Evolutionary conservation across 257 asterid genomes (phyloP), one percentile per base, ranked within the genome.

Genomic region (Ballota nigra): DNA sequence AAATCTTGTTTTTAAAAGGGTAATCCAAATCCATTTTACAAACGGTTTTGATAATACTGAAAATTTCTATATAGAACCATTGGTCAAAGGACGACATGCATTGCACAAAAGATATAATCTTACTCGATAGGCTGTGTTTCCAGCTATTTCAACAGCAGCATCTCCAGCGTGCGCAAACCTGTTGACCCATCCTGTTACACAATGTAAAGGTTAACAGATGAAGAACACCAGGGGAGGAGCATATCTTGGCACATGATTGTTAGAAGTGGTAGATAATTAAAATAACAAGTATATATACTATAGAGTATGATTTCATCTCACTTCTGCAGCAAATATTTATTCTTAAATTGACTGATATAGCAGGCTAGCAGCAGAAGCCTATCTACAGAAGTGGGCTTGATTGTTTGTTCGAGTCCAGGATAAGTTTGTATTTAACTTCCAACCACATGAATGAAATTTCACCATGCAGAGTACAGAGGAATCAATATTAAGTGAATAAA

Each of bases 91-190:
- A 29, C 4, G 22, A 36, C 18, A 8, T 11, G 51, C 11, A 36
- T 34, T 63, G 13, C 33, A 55, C 47, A 38, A 47, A 38, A 63
- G 71, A 69, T 5, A 23, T 36, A 69, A 69, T 72, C 89, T 78
- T 83, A 93, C 97, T 83, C 92, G 88, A 68, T 79, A 75, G 68
- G 98, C 97, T 29, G 98, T 90, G 83, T 75, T 93, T 83, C 86
- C 98, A 74, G 97, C 98, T 78, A 93, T 87, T 80, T 93, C 98
- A 6, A 75, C 95, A 41, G 98, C 97, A 40, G 98, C 83, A 64
- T 93, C 98, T 66, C 98, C 98, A 59, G 96, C 97, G 70, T 93
- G 76, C 15, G 98, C 98, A 81, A 93, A 87, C 78, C 98, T 87
- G 85, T 93, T 93, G 64, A 93, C 96, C 98, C 98, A 93, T 69